phyloP scores from a whole-genome alignment of 495 filamentous ascomycete species.

The Penicillium pulvis region DNA sequence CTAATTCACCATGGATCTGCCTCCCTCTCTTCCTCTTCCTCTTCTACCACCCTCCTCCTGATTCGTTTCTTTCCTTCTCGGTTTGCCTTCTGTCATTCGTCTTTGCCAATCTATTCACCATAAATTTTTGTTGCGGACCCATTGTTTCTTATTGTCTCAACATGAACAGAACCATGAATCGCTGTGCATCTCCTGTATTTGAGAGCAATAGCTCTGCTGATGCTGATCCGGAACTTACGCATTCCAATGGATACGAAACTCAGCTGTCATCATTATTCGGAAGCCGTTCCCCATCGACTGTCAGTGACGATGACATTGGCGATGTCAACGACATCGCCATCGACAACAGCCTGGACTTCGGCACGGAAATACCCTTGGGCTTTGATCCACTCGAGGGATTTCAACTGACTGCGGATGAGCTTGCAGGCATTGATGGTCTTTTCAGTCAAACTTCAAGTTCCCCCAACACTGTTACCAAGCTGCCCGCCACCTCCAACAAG shows the following conservation, averaged over 20 bases:
- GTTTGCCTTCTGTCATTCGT: not conserved
- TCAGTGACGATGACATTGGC: not conserved
- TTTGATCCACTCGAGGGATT: conserved; percentile 12
- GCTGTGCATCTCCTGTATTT: not conserved
- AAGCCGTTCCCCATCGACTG: not conserved
- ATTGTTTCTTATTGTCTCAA: not conserved
- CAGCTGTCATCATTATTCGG: not conserved
- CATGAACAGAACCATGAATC: not conserved
- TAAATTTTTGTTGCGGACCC: too few relatives aligned
- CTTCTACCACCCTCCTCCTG: not conserved
- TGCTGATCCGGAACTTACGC: not conserved
- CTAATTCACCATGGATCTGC: not conserved
- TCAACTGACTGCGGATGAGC: not conserved
- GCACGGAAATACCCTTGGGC: not conserved
- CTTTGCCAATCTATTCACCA: not conserved
- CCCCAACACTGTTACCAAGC: not conserved
- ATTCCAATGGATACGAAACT: not conserved
- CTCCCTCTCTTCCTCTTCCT: not conserved
- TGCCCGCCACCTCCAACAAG: not conserved
- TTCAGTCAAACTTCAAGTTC: not conserved
- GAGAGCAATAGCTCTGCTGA: not conserved
- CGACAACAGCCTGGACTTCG: not conserved
- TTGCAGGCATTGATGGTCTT: not conserved
- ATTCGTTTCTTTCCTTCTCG: not conserved
- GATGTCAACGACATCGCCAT: not conserved